These are phyloP conservation scores for Sporormia fimetaria DNA, from an alignment of 495 filamentous ascomycete species.

Conservation along the genomic window DNA sequence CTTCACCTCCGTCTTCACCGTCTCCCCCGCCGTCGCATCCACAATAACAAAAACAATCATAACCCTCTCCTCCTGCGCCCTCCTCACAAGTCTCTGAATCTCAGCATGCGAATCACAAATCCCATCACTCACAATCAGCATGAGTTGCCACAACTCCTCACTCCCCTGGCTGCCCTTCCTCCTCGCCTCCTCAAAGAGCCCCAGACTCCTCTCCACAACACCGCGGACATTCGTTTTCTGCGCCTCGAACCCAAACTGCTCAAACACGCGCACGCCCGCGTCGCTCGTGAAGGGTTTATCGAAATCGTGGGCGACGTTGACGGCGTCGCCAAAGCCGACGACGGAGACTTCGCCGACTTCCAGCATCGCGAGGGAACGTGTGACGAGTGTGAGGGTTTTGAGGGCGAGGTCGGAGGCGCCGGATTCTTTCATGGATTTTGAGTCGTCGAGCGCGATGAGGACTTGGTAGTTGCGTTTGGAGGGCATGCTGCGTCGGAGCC, in stretches of 20 bases:
- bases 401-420: constrained; percentile 63
- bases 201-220: constrained; percentile 63
- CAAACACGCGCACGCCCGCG: constrained; percentile 67
- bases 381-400: constrained; percentile 80
- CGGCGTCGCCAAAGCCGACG: constrained; percentile 75
- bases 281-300: constrained; percentile 72
- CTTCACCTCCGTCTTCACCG: constrained; percentile 24
- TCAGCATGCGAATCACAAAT: constrained; percentile 82
- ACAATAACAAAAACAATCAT: constrained; percentile 98
- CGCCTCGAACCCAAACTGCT: constrained; percentile 78
- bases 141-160: constrained; percentile 89
- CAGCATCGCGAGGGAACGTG: constrained; percentile 73
- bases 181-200: constrained; percentile 68
- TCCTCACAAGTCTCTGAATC: constrained; percentile 66
- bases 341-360: constrained; percentile 87
- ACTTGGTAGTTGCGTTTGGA: constrained; percentile 93
- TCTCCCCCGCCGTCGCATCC: constrained; percentile 49
- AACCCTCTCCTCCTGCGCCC: constrained; percentile 82
- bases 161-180: constrained; percentile 42
- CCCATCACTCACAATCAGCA: constrained; percentile 86
- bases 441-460: constrained; percentile 93
- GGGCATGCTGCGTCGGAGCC: constrained; percentile 88
- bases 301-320: constrained; percentile 82
- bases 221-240: constrained; percentile 70
- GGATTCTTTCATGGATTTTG: constrained; percentile 77